Base-by-base conservation (phyloP, 768 basidiomycete species). In the Amanita pallidorosea region DNA sequence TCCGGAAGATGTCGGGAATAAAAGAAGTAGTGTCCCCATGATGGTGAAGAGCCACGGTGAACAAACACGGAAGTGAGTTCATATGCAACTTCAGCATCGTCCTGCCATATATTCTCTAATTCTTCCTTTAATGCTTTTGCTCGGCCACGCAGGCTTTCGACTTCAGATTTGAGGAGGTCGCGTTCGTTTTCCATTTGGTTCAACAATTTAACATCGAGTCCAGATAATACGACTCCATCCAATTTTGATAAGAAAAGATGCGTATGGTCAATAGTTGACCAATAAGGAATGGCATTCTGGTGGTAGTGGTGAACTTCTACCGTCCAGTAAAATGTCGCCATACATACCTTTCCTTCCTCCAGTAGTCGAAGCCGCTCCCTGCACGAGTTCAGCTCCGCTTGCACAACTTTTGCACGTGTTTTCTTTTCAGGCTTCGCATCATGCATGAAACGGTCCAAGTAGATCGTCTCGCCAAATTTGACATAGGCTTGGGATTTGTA, bases 401-500 rank as follows among this genome's bases (percentile, higher is more conserved):
- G 85, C 50, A 95, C 76, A 20, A 68, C 69, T 55, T 86, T 88
- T 1, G 87, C 82, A 40, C 73, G 75, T 15, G 73, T 71, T 58
- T 81, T 85, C 74, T 88, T 92, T 54, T 74, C 70, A 0, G 77
- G 72, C 58, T 87, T 76, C 2, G 81, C 85, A 44, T 72, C 77
- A 54, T 89, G 85, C 61, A 95, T 70, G 71, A 94, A 99, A 12
- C 96, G 83, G 64, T 96, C 93, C 79, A 98, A 81, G 60, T 79
- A 84, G 12, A 99, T 73, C 8, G 80, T 86, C 65, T 93, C 88
- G 15, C 75, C 81, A 61, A 95, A 96, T 59, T 83, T 87, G 56
- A 99, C 85, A 64, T 92, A 95, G 3, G 91, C 92, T 61, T 99
- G 95, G 5, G 89, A 92, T 65, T 99, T 99, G 72, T 88, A 92